Conservation (phyloP, 2,329 filamentous ascomycete genomes). For the Davidsoniella neocaledoniae region DNA sequence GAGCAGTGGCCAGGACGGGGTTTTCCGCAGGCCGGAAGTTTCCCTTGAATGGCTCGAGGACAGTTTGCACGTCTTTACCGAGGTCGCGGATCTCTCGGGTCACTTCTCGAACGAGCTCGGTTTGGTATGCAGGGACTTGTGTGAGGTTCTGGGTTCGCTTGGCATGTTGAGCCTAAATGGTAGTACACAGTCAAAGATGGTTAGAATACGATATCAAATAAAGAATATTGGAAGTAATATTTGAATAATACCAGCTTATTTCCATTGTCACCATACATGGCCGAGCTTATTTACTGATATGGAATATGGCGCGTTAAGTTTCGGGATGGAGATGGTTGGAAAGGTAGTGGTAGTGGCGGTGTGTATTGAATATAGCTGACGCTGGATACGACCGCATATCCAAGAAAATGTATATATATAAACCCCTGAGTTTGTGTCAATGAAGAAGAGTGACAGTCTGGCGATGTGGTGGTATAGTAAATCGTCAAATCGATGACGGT, state of each 20-base stretch:
- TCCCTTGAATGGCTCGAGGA: slow-evolving; percentile 68
- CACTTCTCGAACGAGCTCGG: slow-evolving; percentile 73
- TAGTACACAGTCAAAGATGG: background rate
- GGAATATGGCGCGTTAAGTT: too few species aligned
- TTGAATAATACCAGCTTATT: slow-evolving; percentile 12
- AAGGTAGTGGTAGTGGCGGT: too few species aligned
- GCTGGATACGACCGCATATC: too few species aligned
- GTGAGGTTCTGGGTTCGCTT: slow-evolving; percentile 80
- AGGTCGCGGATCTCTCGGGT: slow-evolving; percentile 87
- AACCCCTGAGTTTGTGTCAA: background rate
- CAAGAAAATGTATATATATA: too few species aligned
- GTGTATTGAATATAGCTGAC: too few species aligned
- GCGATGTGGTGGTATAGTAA: background rate
- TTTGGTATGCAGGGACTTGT: slow-evolving; percentile 80
- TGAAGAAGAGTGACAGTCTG: background rate
- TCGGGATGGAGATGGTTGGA: too few species aligned
- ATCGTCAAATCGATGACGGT: background rate
- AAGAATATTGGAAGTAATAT: background rate
- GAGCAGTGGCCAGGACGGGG: slow-evolving; percentile 67
- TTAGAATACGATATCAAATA: background rate
- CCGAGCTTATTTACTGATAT: background rate
- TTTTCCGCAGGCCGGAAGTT: slow-evolving; percentile 74
- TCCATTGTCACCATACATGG: slow-evolving; percentile 14
- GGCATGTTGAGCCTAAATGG: slow-evolving; percentile 68
- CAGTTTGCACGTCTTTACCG: slow-evolving; percentile 63